phyloP scores from a whole-genome alignment of 768 basidiomycete genomes.

The Mycena polygramma region DNA sequence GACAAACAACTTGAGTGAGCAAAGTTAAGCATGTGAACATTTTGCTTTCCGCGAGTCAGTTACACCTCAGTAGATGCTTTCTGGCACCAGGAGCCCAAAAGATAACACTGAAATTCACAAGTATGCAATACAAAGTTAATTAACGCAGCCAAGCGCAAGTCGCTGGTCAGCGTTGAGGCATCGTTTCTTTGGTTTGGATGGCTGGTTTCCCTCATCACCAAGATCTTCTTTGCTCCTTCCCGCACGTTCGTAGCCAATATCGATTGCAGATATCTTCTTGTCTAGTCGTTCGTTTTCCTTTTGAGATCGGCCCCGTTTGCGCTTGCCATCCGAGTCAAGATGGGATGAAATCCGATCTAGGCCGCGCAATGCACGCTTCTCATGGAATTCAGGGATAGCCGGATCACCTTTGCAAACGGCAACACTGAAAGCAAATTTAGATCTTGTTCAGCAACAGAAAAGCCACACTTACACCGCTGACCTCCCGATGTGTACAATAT shows the following conservation, averaged over 20 bases:
- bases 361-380: background rate
- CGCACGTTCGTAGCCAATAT: background rate
- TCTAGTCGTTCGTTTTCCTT: background rate
- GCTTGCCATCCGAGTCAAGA: background rate
- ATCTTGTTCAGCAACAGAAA: background rate
- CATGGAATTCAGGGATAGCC: background rate
- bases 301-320: background rate
- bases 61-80: too few species aligned
- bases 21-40: too few species aligned
- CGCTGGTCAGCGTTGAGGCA: background rate
- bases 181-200: background rate
- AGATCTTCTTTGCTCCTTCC: background rate
- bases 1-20: too few species aligned
- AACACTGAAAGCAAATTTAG: background rate
- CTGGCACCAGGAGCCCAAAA: too few species aligned
- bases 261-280: background rate
- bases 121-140: too few species aligned
- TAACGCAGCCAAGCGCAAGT: too few species aligned
- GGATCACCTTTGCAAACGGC: conserved; percentile 9
- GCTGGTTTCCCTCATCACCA: background rate
- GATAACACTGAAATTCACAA: too few species aligned
- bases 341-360: background rate
- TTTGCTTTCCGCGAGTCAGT: too few species aligned
- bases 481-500: background rate
- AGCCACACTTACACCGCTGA: background rate